Percentiles rank a stretch among this genome's conserved stretches.
These are phyloP conservation scores for Fusarium sp. DNA, from an alignment of 2,329 filamentous ascomycete genomes.

Conservation along the genomic window DNA sequence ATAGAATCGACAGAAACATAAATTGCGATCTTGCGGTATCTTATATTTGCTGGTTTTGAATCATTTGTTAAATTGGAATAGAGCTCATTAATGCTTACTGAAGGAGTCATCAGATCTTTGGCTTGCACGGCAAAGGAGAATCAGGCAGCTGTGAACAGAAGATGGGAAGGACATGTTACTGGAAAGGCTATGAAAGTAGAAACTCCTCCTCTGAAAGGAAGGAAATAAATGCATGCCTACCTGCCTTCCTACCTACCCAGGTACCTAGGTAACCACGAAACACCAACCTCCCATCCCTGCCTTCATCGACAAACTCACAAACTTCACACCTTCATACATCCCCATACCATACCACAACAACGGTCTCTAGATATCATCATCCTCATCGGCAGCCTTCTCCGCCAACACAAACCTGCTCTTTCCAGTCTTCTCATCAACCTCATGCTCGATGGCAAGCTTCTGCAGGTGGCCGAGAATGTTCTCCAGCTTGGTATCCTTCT, in stretches of 20 bases:
- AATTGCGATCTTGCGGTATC: not conserved
- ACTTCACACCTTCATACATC: not conserved
- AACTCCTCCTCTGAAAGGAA: not conserved
- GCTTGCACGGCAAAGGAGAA: not conserved
- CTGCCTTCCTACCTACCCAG: not conserved
- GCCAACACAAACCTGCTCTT: constrained; percentile 10
- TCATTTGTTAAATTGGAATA: rapidly evolving
- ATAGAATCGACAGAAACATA: not conserved
- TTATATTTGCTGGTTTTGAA: not conserved
- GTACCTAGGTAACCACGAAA: not conserved
- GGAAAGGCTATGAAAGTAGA: not conserved
- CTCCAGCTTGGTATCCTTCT: constrained; percentile 23
- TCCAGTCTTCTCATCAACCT: constrained; percentile 25
- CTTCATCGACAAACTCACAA: not conserved
- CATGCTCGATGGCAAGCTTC: constrained; percentile 25
- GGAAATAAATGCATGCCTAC: not conserved
- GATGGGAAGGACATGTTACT: not conserved
- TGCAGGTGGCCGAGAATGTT: constrained; percentile 21
- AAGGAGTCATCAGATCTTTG: not conserved
- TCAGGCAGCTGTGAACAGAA: not conserved
- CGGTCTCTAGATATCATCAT: constrained; percentile 13
- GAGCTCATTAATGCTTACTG: not conserved
- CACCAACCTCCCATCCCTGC: rapidly evolving
- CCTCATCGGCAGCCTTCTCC: constrained; percentile 18
- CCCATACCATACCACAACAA: not conserved